phyloP scores from a whole-genome alignment of 345 rosid species.

The Salix caprea region DNA sequence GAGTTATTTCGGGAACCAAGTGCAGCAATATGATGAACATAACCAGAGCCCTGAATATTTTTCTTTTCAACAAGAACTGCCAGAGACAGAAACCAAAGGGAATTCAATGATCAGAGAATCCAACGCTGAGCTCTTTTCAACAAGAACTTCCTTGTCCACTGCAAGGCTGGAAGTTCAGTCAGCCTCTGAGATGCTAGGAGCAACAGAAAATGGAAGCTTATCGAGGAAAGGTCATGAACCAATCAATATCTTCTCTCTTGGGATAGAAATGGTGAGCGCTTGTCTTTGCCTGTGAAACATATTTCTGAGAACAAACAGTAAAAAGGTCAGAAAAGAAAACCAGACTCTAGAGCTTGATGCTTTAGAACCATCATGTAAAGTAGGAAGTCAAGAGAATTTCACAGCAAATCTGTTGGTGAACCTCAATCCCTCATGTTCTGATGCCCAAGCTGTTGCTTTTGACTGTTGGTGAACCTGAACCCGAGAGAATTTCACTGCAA shows the following conservation, averaged over 20 bases:
- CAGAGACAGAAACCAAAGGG: constrained; percentile 16
- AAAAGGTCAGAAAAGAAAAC: constrained; percentile 26
- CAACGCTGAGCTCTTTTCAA: constrained; percentile 1
- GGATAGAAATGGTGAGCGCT: constrained; percentile 10
- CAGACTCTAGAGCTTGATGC: background rate
- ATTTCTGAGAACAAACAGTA: constrained; percentile 4
- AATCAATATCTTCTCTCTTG: background rate
- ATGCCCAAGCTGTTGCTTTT: background rate
- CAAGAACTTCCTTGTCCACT: constrained; percentile 12
- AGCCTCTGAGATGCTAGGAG: constrained; percentile 7
- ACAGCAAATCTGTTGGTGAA: background rate
- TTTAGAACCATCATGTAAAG: background rate
- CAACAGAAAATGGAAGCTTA: constrained; percentile 5
- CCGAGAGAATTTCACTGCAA: background rate
- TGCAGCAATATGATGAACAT: constrained; percentile 21
- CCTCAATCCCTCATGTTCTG: background rate
- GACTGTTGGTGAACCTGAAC: background rate
- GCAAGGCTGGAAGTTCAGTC: background rate
- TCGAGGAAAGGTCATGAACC: constrained; percentile 6
- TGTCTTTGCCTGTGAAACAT: constrained; percentile 14
- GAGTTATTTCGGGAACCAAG: constrained; percentile 21
- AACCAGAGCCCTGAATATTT: constrained; percentile 11
- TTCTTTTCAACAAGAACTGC: constrained; percentile 13
- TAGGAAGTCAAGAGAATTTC: constrained; percentile 8
- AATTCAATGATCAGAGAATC: constrained; percentile 8